These are phyloP conservation scores for Pyrenula massariospora DNA, from an alignment of 495 filamentous ascomycete genomes.

Conservation along the genomic window DNA sequence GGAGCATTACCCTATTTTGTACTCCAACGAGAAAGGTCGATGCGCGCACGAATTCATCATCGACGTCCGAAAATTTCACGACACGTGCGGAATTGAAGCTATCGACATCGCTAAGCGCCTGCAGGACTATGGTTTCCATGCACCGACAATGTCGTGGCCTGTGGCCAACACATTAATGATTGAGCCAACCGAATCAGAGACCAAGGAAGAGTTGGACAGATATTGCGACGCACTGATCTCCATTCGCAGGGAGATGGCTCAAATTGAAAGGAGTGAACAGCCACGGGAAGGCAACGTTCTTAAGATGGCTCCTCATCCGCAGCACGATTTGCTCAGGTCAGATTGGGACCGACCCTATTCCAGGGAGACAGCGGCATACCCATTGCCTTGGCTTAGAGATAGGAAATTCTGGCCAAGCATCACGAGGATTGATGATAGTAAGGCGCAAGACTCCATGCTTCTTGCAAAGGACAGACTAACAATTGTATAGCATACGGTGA, in stretches of 20 bases:
- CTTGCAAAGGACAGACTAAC: slow-evolving; percentile 8
- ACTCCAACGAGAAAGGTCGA: slow-evolving; percentile 77
- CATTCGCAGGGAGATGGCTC: slow-evolving; percentile 78
- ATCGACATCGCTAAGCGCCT: slow-evolving; percentile 97
- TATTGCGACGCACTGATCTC: slow-evolving; percentile 88
- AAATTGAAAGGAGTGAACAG: slow-evolving; percentile 68
- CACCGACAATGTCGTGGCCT: slow-evolving; percentile 97
- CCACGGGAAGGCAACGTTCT: slow-evolving; percentile 79
- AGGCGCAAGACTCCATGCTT: slow-evolving; percentile 17
- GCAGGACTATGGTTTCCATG: slow-evolving; percentile 97
- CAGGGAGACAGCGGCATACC: slow-evolving; percentile 80
- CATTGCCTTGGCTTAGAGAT: slow-evolving; percentile 71
- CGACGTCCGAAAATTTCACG: slow-evolving; percentile 77
- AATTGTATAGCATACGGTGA: slow-evolving; percentile 66
- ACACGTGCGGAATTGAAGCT: slow-evolving; percentile 76
- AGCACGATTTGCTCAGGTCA: slow-evolving; percentile 58
- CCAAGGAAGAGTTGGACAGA: slow-evolving; percentile 84
- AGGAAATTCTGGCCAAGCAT: slow-evolving; percentile 99
- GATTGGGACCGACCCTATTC: slow-evolving; percentile 74
- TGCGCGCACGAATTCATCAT: slow-evolving; percentile 99
- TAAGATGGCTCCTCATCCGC: slow-evolving; percentile 83
- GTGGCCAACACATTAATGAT: slow-evolving; percentile 97
- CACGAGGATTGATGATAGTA: slow-evolving; percentile 82
- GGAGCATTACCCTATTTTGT: slow-evolving; percentile 80
- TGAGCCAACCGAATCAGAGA: slow-evolving; percentile 93